These are phyloP conservation scores for Chalciporus piperatus DNA, from an alignment of 768 basidiomycete species.

Conservation along the genomic window DNA sequence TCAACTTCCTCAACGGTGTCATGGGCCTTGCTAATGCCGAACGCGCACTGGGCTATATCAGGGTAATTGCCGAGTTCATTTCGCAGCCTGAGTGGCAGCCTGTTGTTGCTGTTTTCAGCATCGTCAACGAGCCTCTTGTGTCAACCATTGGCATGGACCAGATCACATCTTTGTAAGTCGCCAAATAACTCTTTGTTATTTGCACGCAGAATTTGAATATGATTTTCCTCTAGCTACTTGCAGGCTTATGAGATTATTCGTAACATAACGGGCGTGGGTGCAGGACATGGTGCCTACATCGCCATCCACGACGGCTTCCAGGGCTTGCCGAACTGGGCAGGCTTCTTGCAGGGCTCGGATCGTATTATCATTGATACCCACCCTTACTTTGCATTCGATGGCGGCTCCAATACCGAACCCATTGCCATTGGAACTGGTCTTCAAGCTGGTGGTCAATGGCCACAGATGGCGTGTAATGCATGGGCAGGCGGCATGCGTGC, in stretches of 20 bases:
- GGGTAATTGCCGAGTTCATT: conserved; percentile 77
- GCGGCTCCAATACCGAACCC: conserved; percentile 31
- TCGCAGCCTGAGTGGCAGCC: conserved; percentile 68
- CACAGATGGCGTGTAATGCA: conserved; percentile 46
- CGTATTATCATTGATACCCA: conserved; percentile 63
- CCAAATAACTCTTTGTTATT: background rate
- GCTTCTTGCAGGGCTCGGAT: conserved; percentile 58
- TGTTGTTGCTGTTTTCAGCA: conserved; percentile 59
- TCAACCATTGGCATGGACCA: conserved; percentile 50
- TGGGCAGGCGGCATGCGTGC: conserved; percentile 60
- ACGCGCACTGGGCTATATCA: conserved; percentile 71
- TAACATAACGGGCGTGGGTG: conserved; percentile 68
- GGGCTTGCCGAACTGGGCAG: conserved; percentile 42
- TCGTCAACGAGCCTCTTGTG: conserved; percentile 61
- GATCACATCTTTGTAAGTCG: conserved; percentile 59
- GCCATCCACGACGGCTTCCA: conserved; percentile 65
- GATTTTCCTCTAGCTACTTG: conserved; percentile 44
- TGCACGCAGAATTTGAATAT: background rate
- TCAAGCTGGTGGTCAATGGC: conserved; percentile 45
- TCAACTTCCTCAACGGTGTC: conserved; percentile 65
- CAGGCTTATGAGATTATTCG: conserved; percentile 63
- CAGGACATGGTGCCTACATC: conserved; percentile 55
- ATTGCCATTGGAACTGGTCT: conserved; percentile 32
- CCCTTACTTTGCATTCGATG: conserved; percentile 63
- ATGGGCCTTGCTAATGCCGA: conserved; percentile 90